Evolutionary conservation across 2,329 filamentous ascomycete species (phyloP).

Genomic region (Hymenoscyphus infarciens): DNA sequence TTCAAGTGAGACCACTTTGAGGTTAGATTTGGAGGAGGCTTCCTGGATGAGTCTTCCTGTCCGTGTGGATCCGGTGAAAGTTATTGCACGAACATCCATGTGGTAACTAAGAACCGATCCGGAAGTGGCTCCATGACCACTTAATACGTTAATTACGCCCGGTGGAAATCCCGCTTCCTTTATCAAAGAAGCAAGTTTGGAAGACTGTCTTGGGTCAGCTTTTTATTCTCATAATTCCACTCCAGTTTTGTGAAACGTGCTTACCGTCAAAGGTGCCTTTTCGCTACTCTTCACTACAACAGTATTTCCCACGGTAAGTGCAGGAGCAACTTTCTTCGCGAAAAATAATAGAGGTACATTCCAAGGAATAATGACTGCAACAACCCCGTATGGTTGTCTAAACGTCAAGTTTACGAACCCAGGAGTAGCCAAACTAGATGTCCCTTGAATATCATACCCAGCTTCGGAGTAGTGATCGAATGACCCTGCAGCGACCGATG

Average conservation of each 20-base stretch:
- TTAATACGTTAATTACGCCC: constrained; percentile 41
- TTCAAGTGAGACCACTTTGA: constrained; percentile 61
- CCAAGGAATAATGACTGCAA: constrained; percentile 72
- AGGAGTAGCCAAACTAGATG: constrained; percentile 37
- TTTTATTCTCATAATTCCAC: constrained; percentile 48
- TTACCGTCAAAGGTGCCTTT: constrained; percentile 55
- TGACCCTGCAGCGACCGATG: constrained; percentile 17
- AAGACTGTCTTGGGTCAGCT: constrained; percentile 49
- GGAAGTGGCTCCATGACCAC: constrained; percentile 32
- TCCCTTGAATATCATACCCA: constrained; percentile 37
- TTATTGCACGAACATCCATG: constrained; percentile 38
- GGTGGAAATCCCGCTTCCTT: constrained; percentile 42
- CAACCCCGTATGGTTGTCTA: constrained; percentile 71
- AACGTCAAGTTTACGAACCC: constrained; percentile 71
- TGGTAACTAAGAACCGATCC: constrained; percentile 32
- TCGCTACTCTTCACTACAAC: constrained; percentile 61
- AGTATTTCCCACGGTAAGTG: constrained; percentile 55
- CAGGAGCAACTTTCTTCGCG: constrained; percentile 70
- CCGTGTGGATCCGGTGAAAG: constrained; percentile 69
- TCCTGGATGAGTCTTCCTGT: constrained; percentile 72
- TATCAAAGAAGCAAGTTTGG: constrained; percentile 36
- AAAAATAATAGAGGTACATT: constrained; percentile 76
- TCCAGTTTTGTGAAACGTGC: not conserved
- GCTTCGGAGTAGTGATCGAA: constrained; percentile 34
- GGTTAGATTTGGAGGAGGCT: constrained; percentile 51